A percentile compares a stretch with the other conserved stretches of the same genome.
These are phyloP conservation scores for Speleostelium caveatum DNA, from an alignment of 78 protist species.

Conservation along the genomic window DNA sequence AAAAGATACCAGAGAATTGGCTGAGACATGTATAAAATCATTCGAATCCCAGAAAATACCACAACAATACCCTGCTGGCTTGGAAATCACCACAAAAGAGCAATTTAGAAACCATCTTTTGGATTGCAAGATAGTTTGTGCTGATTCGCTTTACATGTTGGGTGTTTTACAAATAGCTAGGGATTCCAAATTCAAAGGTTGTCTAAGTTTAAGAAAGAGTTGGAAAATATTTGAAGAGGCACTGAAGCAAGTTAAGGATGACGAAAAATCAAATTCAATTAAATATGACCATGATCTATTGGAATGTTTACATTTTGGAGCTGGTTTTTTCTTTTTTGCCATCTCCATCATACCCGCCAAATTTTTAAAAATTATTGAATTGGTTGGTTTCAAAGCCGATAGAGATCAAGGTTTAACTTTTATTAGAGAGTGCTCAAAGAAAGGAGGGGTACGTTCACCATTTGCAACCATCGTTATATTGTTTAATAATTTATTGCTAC, in stretches of 20 bases:
- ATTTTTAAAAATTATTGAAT: conserved; percentile 43
- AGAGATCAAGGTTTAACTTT: conserved; percentile 53
- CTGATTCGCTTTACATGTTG: conserved; percentile 65
- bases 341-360: conserved; percentile 64
- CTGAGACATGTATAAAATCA: conserved; percentile 28
- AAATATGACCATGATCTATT: conserved; percentile 33
- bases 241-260: conserved; percentile 45
- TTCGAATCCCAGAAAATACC: conserved; percentile 47
- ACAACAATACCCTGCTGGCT: not conserved
- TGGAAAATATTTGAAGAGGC: conserved; percentile 79
- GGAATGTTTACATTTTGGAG: conserved; percentile 67
- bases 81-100: not conserved
- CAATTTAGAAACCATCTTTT: conserved; percentile 43
- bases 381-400: conserved; percentile 76
- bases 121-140: conserved; percentile 61
- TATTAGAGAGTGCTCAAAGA: conserved; percentile 26
- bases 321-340: conserved; percentile 75
- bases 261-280: not conserved
- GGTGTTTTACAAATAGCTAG: conserved; percentile 57
- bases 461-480: conserved; percentile 66
- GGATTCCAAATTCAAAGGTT: conserved; percentile 61
- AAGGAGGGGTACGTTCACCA: conserved; percentile 39
- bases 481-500: conserved; percentile 70
- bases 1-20: conserved; percentile 47
- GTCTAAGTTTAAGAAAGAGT: conserved; percentile 64